These are phyloP conservation scores for Colletotrichum godetiae DNA, from an alignment of 2,329 filamentous ascomycete species.

Conservation along the genomic window DNA sequence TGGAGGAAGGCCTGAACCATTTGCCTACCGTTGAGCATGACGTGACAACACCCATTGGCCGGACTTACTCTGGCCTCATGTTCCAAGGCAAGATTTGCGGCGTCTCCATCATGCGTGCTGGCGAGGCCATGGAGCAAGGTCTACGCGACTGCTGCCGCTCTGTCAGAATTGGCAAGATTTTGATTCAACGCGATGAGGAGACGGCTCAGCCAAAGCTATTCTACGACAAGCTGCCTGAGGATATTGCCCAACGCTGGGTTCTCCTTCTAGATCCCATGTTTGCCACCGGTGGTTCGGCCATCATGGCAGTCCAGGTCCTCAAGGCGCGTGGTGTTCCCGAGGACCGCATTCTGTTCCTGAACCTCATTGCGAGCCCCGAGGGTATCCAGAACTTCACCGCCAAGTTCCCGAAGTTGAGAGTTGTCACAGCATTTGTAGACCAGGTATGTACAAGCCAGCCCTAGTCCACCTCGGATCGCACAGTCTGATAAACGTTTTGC, in stretches of 20 bases:
- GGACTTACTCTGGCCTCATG: conserved; percentile 88
- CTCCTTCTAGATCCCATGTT: conserved; percentile 98
- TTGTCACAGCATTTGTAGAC: conserved; percentile 97
- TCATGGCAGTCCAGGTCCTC: conserved; percentile 95
- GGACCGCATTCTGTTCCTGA: conserved; percentile 94
- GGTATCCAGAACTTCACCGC: conserved; percentile 90
- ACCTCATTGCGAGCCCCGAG: conserved; percentile 96
- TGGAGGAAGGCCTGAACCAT: conserved; percentile 97
- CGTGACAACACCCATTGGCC: conserved; percentile 91
- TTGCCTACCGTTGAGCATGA: conserved; percentile 89
- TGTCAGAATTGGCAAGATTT: conserved; percentile 97
- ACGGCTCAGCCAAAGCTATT: conserved; percentile 92
- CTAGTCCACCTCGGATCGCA: neutral
- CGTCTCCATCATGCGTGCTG: conserved; percentile 97
- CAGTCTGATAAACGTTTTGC: neutral
- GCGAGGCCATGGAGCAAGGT: conserved; percentile 98
- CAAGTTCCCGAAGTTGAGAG: conserved; percentile 87
- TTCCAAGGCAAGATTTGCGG: conserved; percentile 99
- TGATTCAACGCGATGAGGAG: conserved; percentile 98
- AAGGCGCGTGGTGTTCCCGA: conserved; percentile 92
- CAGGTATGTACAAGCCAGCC: conserved; percentile 58
- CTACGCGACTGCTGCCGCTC: conserved; percentile 95
- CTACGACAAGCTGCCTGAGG: conserved; percentile 96
- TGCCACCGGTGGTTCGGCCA: conserved; percentile 94
- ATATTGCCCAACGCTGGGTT: conserved; percentile 94